Evolutionary conservation across 108 stramenopile genomes (phyloP).

Genomic region (Hondaea fermentalgiana): DNA sequence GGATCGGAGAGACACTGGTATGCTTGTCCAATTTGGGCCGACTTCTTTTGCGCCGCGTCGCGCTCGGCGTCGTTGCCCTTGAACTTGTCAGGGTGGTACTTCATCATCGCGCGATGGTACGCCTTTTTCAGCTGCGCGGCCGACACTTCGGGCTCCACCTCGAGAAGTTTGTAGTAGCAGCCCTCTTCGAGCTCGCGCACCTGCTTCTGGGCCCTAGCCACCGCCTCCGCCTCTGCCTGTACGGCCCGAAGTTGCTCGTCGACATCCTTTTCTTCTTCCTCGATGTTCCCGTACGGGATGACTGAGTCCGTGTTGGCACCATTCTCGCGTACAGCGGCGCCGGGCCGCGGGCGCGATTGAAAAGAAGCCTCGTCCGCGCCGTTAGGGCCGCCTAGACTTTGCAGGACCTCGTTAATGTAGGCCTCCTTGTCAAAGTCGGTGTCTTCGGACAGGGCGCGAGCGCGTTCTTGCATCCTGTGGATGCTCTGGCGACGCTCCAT

Average conservation of each 20-base stretch:
- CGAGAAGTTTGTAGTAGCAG: not conserved
- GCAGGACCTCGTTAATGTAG: not conserved
- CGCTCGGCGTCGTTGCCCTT: not conserved
- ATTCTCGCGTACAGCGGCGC: not conserved
- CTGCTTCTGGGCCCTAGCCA: not conserved
- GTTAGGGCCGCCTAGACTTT: not conserved
- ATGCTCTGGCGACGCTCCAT: not conserved
- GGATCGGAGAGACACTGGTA: not conserved
- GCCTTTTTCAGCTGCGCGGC: slow-evolving; percentile 18
- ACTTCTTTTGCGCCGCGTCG: not conserved
- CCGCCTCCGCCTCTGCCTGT: not conserved
- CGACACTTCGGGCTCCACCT: not conserved
- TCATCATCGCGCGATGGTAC: slow-evolving; percentile 36
- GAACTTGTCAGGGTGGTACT: slow-evolving; percentile 47
- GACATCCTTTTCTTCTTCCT: not conserved
- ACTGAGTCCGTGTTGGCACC: not conserved
- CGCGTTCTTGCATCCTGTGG: not conserved
- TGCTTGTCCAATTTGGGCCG: not conserved
- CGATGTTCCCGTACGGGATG: not conserved
- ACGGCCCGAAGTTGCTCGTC: not conserved
- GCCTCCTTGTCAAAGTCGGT: not conserved
- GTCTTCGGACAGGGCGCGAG: not conserved
- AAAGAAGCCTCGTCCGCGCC: not conserved
- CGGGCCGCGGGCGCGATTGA: not conserved
- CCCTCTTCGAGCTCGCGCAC: slow-evolving; percentile 4